A percentile compares a stretch with the other conserved stretches of the same genome.
These are phyloP conservation scores for Excoecaria agallocha DNA, from an alignment of 345 rosid species.

Conservation along the genomic window DNA sequence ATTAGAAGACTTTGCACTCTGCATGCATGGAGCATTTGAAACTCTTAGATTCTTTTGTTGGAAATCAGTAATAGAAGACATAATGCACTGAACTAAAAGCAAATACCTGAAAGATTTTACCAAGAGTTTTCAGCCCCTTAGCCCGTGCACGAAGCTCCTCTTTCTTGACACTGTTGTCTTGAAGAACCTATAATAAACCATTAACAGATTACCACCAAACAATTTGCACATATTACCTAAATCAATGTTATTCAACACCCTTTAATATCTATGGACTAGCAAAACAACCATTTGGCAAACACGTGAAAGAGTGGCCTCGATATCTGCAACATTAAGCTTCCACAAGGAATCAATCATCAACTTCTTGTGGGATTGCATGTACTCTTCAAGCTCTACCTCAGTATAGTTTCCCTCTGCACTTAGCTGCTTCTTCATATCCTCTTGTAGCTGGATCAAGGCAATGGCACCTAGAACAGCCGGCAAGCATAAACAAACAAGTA, in stretches of 20 bases:
- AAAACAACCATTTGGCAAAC: conserved; percentile 95
- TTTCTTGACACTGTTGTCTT: conserved; percentile 73
- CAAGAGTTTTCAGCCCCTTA: conserved; percentile 87
- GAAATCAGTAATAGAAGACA: not conserved
- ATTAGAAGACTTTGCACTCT: conserved; percentile 67
- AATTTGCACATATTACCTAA: conserved; percentile 10
- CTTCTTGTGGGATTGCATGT: conserved; percentile 79
- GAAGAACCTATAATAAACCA: conserved; percentile 76
- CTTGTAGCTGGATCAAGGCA: conserved; percentile 95
- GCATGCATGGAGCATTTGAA: conserved; percentile 17
- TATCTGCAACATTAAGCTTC: conserved; percentile 98
- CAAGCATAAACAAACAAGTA: conserved; percentile 3
- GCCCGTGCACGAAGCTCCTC: conserved; percentile 93
- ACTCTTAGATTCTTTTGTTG: not conserved
- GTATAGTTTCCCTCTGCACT: conserved; percentile 80
- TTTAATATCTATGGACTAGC: conserved; percentile 23
- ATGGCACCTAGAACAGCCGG: conserved; percentile 62
- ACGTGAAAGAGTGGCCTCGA: conserved; percentile 88
- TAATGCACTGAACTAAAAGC: not conserved
- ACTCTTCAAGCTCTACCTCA: conserved; percentile 87
- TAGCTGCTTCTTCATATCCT: conserved; percentile 93
- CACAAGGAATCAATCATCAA: conserved; percentile 92
- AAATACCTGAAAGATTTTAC: conserved; percentile 89
- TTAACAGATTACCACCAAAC: conserved; percentile 22
- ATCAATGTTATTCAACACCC: conserved; percentile 17